Evolutionary conservation across 495 filamentous ascomycete genomes (phyloP), one percentile per base, ranked within the genome.

Genomic region (Cenococcum geophilum): DNA sequence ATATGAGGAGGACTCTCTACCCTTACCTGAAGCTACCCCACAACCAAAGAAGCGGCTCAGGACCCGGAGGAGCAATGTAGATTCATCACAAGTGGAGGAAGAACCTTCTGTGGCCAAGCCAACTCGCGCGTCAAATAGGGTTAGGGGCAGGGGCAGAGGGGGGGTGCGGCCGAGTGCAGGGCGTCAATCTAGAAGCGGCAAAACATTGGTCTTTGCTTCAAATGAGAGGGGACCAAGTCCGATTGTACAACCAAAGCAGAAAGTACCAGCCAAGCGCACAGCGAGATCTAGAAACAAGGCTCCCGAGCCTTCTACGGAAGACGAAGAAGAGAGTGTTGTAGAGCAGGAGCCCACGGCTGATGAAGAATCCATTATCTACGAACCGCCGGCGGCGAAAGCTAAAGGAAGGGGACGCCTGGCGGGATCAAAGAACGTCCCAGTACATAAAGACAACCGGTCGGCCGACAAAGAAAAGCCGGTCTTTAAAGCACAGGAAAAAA

Each of bases 401-500:
- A 40, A 23, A 25, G 21, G 49, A 53, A 9, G 54, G 4, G 54
- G 34, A 37, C 21, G 54, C 18, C 37, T 18, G 20, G 16, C 37
- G 20, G 20, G 32, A 27, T 20, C 21, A 8, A 52, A 52, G 49
- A 45, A 14, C 18, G 20, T 52, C 49, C 10, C 34, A n/a, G 53
- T 43, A 21, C 53, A 56, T 18, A 21, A 37, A 27, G 53, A 37
- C n/a, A 6, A 6, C 1, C n/a, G 25, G 14, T 56, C 53, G 8
- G 8, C 14, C 18, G 32, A 37, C 34, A 56, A 43, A 18, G 25
- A 40, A 10, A 25, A 55, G 22, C 50, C 58, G 11, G 43, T 12
- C 0, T 68, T 68, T 47, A 64, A 64, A 42, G 63, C 60, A 42
- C 58, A 61, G 9, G 61, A 55, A 58, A 45, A 32, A 6, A 32